Percentiles rank a stretch among this genome's conserved stretches.
Conservation (phyloP, 805 yeast genomes). For the Ogataea chonburiensis region DNA sequence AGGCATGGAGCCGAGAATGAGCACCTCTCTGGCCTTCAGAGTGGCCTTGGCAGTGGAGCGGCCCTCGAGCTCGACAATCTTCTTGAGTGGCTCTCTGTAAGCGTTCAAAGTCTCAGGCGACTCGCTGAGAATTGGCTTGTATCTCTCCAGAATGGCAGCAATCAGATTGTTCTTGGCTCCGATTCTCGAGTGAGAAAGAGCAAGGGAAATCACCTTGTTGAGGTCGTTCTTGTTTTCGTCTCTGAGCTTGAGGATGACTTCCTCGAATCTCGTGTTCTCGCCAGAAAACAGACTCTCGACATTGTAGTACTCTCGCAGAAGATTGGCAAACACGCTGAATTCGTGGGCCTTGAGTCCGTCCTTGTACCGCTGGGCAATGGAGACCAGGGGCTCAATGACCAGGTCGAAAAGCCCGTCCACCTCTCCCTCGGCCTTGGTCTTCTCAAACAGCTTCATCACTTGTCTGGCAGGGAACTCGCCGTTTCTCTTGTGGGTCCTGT, state of each 20-base stretch:
- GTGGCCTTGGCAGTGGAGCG: conserved; percentile 92
- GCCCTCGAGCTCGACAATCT: conserved; percentile 83
- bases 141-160: conserved; percentile 78
- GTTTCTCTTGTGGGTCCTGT: conserved; percentile 59
- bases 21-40: conserved; percentile 90
- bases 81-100: conserved; percentile 70
- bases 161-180: conserved; percentile 90
- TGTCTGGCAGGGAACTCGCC: conserved; percentile 95
- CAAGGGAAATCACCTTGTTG: conserved; percentile 65
- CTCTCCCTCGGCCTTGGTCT: conserved; percentile 48
- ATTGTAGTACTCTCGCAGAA: conserved; percentile 69
- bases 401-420: conserved; percentile 51
- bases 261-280: conserved; percentile 77
- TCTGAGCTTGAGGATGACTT: conserved; percentile 80
- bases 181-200: conserved; percentile 88
- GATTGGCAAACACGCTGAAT: conserved; percentile 64
- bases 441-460: conserved; percentile 67
- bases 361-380: conserved; percentile 65
- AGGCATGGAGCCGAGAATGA: conserved; percentile 95
- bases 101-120: conserved; percentile 64
- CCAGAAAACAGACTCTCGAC: conserved; percentile 81
- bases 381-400: conserved; percentile 70
- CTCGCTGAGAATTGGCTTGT: conserved; percentile 75
- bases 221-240: conserved; percentile 82
- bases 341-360: conserved; percentile 85